Base-by-base conservation (phyloP, 2,329 filamentous ascomycete genomes). In the Cladosporium phlei region DNA sequence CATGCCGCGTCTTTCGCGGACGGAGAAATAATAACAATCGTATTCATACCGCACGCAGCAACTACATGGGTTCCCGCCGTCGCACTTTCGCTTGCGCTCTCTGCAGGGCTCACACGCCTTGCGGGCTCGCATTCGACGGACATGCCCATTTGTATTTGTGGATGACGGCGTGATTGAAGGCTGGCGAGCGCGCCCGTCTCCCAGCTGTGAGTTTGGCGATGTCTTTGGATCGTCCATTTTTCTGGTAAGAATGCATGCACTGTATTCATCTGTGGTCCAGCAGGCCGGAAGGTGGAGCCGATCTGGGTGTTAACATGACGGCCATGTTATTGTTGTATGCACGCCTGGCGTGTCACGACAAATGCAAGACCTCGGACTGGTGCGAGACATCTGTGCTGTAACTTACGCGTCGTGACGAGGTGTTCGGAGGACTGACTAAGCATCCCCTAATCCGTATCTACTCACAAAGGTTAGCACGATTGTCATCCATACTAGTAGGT, bases 51-150 rank as follows among this genome's bases (percentile, higher is more conserved):
- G 66, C 1, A 67, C 59, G 56, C 76, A 78, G 5, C 69, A 72
- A 37, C 61, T 64, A 55, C 76, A 78, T 0, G 75, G 75, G 17
- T 69, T 63, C 2, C 60, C 62, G 10, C 75, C 74, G 44, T 77
- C 71, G 49, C 76, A 78, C 61, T 75, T 76, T 33, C 75, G 68
- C 57, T 78, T 78, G 38, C 74, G 71, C 8, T 74, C 68, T 33
- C 75, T 69, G 40, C 75, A 78, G 12, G 71, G 69, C 38, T 69
- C 60, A 52, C 53, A 52, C 12, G 52, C 50, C 37, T 45, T 45
- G 17, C 42, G 28, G 11, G 42, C 42, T 20, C 44, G 44, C 42
- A 45, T 45, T n/a, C 42, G 28, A 32, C 42, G 42, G 30, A 35
- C 42, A 28, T 45, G 42, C n/a, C n/a, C n/a, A n/a, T n/a, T n/a